Base-by-base conservation (phyloP, 768 basidiomycete genomes). In the Kwoniella newhampshirensis region DNA sequence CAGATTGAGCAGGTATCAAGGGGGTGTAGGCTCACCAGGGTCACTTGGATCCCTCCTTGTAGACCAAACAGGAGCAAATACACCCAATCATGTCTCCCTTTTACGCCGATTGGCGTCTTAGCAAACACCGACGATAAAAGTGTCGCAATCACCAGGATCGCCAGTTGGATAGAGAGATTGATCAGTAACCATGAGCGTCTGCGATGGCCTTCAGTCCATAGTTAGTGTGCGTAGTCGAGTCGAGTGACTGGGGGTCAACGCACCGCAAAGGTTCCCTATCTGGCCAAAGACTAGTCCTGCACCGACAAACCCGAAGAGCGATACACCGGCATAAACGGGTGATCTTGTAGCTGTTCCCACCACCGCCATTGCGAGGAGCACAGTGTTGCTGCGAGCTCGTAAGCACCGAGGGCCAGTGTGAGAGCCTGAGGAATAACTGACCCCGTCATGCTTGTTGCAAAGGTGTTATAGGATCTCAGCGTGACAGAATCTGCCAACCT, bases 401-500 rank as follows among this genome's bases (percentile, higher is more conserved):
- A 25, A 7, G 12, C 47, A 2, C 2, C 18, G 4, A 7, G 26
- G 3, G 12, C 8, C 11, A 15, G 40, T 26, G 3, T 6, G 27
- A 30, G 2, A 17, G 5, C 32, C 18, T 26, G 39, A 26, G 12
- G 4, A 23, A n/a, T 21, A 8, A 32, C 57, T 43, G 36, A 63
- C 61, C 65, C 65, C 4, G 65, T 67, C 57, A 59, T 59, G 37
- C 62, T 67, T 8, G 65, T 67, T 18, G 62, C 65, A 36, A 67
- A 67, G 4, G 59, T 60, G 20, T 57, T 36, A 37, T 57, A 67
- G n/a, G 25, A 39, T 9, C 42, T 46, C 25, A 60, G 26, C 0
- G 65, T 63, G 15, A 60, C 47, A 7, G 62, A 37, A 52, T 67
- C 65, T 5, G 62, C 62, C 27, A 63, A 46, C 15, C 65, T 63